These are phyloP conservation scores for Mucor irregularis DNA, from an alignment of 371 early-diverging fungal genomes.

Conservation along the genomic window DNA sequence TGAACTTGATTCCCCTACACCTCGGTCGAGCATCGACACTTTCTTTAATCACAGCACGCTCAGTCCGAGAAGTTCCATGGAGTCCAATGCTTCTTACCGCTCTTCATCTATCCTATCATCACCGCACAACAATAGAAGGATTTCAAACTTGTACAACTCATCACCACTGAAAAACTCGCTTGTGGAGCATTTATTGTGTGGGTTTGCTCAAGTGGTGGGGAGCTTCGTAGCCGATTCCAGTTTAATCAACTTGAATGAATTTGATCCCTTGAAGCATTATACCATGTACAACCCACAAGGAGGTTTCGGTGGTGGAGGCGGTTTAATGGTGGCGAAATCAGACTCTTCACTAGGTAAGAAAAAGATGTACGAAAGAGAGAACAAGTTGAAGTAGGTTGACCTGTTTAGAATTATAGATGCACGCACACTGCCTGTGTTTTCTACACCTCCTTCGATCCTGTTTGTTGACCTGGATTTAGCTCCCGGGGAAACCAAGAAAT, in stretches of 20 bases:
- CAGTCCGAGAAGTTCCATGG: slow-evolving; percentile 46
- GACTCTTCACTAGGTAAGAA: slow-evolving; percentile 21
- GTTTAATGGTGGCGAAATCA: slow-evolving; percentile 24
- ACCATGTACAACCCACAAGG: slow-evolving; percentile 74
- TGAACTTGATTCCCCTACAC: slow-evolving; percentile 37
- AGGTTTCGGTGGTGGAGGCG: slow-evolving; percentile 65
- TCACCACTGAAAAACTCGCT: slow-evolving; percentile 31
- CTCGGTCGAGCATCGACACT: slow-evolving; percentile 45
- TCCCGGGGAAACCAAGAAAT: slow-evolving; percentile 82
- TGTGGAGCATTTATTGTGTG: slow-evolving; percentile 61
- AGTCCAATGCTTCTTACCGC: slow-evolving; percentile 35
- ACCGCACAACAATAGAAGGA: background rate
- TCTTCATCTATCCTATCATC: no score
- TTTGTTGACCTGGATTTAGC: slow-evolving; percentile 79
- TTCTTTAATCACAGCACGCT: background rate
- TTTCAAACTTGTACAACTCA: slow-evolving; percentile 4
- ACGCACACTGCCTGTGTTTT: slow-evolving; percentile 63
- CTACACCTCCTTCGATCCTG: slow-evolving; percentile 84
- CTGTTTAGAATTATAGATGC: slow-evolving; percentile 19
- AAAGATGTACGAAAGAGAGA: background rate
- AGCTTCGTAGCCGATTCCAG: slow-evolving; percentile 70
- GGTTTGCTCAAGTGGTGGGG: slow-evolving; percentile 80
- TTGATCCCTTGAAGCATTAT: slow-evolving; percentile 63
- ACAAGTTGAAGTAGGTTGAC: background rate
- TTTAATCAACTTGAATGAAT: slow-evolving; percentile 59